Evolutionary conservation across 1,284 basidiomycete genomes (phyloP).

Genomic region (Pseudozyma thailandica): DNA sequence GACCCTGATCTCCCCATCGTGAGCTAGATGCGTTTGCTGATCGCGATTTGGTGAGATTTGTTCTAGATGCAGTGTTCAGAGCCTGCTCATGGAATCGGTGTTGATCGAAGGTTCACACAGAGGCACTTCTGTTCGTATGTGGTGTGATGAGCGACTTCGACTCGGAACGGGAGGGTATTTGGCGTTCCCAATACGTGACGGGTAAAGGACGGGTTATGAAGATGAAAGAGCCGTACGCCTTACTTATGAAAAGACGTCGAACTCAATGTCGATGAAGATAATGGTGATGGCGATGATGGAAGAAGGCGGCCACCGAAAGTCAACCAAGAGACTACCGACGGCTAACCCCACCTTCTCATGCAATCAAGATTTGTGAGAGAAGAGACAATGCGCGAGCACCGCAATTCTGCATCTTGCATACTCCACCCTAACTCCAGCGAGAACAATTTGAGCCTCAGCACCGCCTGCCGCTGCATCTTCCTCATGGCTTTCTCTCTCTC

Average conservation of each 20-base stretch:
- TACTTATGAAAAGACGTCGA: not conserved
- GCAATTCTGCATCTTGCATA: conserved; percentile 27
- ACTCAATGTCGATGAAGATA: not conserved
- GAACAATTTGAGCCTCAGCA: not conserved
- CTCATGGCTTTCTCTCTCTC: conserved; percentile 1
- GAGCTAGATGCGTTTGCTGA: not conserved
- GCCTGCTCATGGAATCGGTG: no score
- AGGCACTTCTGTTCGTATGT: no score
- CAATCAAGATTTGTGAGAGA: not conserved
- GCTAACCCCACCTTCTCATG: not conserved
- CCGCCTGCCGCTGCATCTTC: conserved; percentile 1
- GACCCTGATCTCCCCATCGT: conserved; percentile 22
- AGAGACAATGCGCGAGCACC: conserved; percentile 17
- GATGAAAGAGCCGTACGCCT: not conserved
- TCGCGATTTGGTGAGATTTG: not conserved
- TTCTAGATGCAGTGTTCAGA: no score
- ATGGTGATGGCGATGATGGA: conserved; percentile 1
- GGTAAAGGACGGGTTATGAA: not conserved
- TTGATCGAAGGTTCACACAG: no score
- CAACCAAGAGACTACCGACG: no score
- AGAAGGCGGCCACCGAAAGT: no score
- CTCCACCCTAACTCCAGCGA: no score
- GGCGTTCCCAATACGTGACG: no score
- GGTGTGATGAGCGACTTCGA: no score
- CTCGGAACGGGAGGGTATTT: no score